These are phyloP conservation scores for Jatropha multifida DNA, from an alignment of 441 rosid species.

Conservation along the genomic window DNA sequence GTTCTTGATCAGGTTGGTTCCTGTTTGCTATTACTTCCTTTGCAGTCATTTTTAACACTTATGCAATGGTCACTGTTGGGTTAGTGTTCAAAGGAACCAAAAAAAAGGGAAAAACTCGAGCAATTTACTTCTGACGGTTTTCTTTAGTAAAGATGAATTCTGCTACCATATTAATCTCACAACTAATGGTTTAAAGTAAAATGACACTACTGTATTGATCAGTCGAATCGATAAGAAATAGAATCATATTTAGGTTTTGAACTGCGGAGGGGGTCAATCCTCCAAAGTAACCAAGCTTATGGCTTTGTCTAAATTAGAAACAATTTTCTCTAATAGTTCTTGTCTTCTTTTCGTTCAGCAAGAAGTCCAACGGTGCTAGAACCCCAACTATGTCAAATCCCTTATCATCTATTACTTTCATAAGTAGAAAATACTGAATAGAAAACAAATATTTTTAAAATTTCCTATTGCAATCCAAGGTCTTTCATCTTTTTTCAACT, in stretches of 20 bases:
- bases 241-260: background rate
- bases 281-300: background rate
- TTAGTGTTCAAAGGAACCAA: background rate
- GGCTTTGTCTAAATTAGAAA: background rate
- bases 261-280: background rate
- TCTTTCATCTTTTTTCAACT: background rate
- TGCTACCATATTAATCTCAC: background rate
- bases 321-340: background rate
- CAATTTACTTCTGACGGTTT: background rate
- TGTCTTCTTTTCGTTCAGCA: background rate
- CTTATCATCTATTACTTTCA: background rate
- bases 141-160: background rate
- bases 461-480: background rate
- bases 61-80: background rate
- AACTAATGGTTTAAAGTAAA: background rate
- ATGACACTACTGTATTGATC: too few species aligned
- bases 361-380: background rate
- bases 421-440: background rate
- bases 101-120: background rate
- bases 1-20: slow-evolving; percentile 87
- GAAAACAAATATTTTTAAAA: background rate
- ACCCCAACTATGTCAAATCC: background rate
- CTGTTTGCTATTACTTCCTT: slow-evolving; percentile 19
- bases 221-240: background rate
- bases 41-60: background rate